Evolutionary conservation across 495 filamentous ascomycete genomes (phyloP), one percentile per base, ranked within the genome.

Genomic region (Clavariopsis aquatica): DNA sequence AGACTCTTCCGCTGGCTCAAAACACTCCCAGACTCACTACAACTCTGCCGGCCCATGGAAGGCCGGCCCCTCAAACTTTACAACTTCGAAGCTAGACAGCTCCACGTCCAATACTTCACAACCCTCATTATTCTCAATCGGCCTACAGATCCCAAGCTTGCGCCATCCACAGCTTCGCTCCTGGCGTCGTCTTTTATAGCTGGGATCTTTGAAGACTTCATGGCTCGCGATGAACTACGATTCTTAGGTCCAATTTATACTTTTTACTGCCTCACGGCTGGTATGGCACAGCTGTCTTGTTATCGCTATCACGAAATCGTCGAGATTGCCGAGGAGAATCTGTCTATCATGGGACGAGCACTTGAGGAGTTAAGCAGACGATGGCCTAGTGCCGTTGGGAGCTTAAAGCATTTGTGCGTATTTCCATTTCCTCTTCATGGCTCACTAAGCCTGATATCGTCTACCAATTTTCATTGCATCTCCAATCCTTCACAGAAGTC

Each of bases 161-260:
- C 63, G 2, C 63, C 68, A 0, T 70, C 68, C 1, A 64, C 62
- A 1, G 63, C 64, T 29, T 62, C 68, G 2, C 36, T 70, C 7
- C 58, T 70, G 12, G 68, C 68, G 10, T 66, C 68, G 0, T 70
- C 68, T 15, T 70, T 62, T 38, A 26, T 70, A 15, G 68, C 64
- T 47, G 65, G 68, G 9, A 71, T 71, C 13, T 71, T 68, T 41
- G 68, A 71, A 61, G 64, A 68, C 38, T 71, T 71, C 38, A 52
- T 71, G 53, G 64, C 65, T 17, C 59, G 68, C 22, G 68, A 71
- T 52, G 68, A 71, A 38, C 49, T 71, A 6, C 68, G 68, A 13
- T 68, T 51, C 46, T 34, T 71, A 17, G 68, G 64, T 0, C 68
- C 68, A 0, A 68, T 71, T 9, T 71, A 68, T 34, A 71, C 68